phyloP scores from a whole-genome alignment of 108 stramenopile species.

The Tribonema minus region DNA sequence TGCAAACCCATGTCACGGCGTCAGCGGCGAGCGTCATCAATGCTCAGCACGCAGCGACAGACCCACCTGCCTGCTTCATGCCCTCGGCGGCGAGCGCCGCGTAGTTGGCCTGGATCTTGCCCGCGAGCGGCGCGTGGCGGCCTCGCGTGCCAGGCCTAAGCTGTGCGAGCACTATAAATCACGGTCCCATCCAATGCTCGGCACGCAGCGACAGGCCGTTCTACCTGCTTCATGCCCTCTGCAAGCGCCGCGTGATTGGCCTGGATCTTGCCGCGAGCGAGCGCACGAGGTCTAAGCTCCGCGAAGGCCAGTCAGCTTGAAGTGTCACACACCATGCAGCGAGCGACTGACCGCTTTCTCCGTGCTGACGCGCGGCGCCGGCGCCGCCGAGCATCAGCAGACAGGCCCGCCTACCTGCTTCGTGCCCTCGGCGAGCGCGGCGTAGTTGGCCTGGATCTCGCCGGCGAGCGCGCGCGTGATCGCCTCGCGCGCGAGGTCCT shows the following conservation, averaged over 20 bases:
- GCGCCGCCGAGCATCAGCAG: background rate
- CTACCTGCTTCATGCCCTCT: conserved; percentile 41
- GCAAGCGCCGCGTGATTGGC: conserved; percentile 42
- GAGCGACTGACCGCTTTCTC: no score
- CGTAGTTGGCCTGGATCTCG: conserved; percentile 48
- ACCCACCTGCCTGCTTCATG: conserved; percentile 28
- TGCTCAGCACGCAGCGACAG: no score
- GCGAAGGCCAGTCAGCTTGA: no score
- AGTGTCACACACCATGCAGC: no score
- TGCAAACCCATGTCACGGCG: no score
- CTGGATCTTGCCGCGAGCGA: conserved; percentile 29
- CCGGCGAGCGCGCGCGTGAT: conserved; percentile 40
- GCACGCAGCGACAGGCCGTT: no score
- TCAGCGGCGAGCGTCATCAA: no score
- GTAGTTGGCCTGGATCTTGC: conserved; percentile 48
- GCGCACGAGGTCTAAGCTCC: no score
- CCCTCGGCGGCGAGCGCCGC: conserved; percentile 39
- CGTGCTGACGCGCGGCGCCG: no score
- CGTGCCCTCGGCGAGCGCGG: conserved; percentile 43
- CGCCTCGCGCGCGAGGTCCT: conserved; percentile 43
- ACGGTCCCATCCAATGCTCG: no score
- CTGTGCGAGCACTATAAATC: no score
- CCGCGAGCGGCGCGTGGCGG: conserved; percentile 42
- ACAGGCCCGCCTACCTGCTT: conserved; percentile 7
- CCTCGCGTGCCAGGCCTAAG: conserved; percentile 42